phyloP scores from a whole-genome alignment of 495 filamentous ascomycete genomes.

The Neurospora sp. region DNA sequence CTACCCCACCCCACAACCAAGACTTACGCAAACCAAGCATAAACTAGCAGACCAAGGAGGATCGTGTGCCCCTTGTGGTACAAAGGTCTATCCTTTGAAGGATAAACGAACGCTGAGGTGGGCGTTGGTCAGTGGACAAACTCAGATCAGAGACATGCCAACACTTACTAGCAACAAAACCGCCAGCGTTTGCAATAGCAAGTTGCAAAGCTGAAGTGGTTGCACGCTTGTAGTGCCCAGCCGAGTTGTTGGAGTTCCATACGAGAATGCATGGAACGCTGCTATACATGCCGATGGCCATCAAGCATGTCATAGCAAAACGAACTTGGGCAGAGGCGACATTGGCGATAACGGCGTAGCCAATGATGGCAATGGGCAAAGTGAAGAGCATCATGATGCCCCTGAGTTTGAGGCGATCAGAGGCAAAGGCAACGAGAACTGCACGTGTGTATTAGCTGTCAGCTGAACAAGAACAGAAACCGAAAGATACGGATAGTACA shows the following conservation, averaged over 20 bases:
- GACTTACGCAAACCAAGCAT: slow-evolving; percentile 57
- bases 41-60: slow-evolving; percentile 45
- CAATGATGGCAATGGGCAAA: slow-evolving; percentile 45
- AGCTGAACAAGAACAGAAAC: slow-evolving; percentile 2
- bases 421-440: slow-evolving; percentile 35
- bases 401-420: slow-evolving; percentile 33
- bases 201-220: slow-evolving; percentile 37
- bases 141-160: background rate
- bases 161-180: slow-evolving; percentile 33
- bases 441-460: background rate
- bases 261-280: slow-evolving; percentile 63
- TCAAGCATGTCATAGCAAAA: slow-evolving; percentile 68
- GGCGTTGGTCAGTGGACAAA: background rate
- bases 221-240: slow-evolving; percentile 35
- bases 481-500: slow-evolving; percentile 25
- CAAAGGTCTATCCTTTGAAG: slow-evolving; percentile 34
- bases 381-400: slow-evolving; percentile 31
- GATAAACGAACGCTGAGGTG: slow-evolving; percentile 45
- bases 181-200: slow-evolving; percentile 39
- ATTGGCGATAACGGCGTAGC: slow-evolving; percentile 35
- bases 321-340: slow-evolving; percentile 45
- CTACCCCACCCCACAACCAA: background rate
- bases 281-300: slow-evolving; percentile 64
- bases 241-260: slow-evolving; percentile 48
- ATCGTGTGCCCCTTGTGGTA: slow-evolving; percentile 49